phyloP scores from a whole-genome alignment of 2,329 filamentous ascomycete species.

The Microthyrium microscopicum region DNA sequence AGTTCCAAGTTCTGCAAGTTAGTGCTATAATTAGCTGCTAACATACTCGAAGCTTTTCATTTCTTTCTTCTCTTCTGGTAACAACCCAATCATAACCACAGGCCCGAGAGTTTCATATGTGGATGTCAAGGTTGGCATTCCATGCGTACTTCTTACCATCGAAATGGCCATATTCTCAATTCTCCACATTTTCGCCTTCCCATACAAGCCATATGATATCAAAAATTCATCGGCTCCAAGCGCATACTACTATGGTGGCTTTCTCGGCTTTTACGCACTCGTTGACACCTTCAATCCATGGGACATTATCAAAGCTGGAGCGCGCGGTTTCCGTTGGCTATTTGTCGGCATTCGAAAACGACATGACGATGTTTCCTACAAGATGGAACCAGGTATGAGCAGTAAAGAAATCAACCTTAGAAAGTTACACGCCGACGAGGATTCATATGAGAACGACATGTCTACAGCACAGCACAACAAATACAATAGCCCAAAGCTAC shows the following conservation, averaged over 20 bases:
- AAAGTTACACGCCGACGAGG: too few relatives aligned
- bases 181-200: constrained; percentile 69
- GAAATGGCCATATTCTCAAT: constrained; percentile 73
- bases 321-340: constrained; percentile 63
- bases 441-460: too few relatives aligned
- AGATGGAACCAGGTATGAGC: constrained; percentile 7
- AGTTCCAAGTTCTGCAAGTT: constrained; percentile 9
- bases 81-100: constrained; percentile 38
- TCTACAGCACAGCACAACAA: too few relatives aligned
- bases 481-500: too few relatives aligned
- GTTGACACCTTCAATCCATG: constrained; percentile 61
- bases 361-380: constrained; percentile 25
- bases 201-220: constrained; percentile 51
- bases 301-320: constrained; percentile 69
- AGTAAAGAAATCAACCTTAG: too few relatives aligned
- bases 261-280: constrained; percentile 47
- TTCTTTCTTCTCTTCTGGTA: constrained; percentile 40
- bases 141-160: constrained; percentile 58
- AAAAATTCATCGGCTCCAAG: constrained; percentile 5
- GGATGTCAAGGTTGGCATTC: constrained; percentile 68
- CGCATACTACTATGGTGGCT: constrained; percentile 44
- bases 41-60: constrained; percentile 31
- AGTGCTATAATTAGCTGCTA: not conserved
- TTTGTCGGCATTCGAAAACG: constrained; percentile 54
- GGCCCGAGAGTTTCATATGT: constrained; percentile 47